phyloP scores from a whole-genome alignment of 768 basidiomycete species.

The Lactarius psammicola region DNA sequence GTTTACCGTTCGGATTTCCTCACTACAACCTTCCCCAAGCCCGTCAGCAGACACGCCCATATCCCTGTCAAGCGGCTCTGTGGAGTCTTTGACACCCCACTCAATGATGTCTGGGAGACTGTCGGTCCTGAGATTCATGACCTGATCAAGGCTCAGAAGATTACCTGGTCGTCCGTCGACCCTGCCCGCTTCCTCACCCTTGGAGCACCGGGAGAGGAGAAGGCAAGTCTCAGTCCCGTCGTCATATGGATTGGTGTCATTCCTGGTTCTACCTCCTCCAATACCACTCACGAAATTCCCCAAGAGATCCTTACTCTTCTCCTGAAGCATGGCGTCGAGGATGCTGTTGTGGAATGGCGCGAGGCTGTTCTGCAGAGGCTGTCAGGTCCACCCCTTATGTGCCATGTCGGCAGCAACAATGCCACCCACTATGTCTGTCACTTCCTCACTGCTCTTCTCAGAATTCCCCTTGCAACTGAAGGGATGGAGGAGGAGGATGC shows the following conservation, averaged over 20 bases:
- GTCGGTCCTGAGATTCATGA: slow-evolving; percentile 18
- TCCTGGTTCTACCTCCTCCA: slow-evolving; percentile 15
- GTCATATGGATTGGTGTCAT: slow-evolving; percentile 17
- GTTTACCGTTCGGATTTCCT: slow-evolving; percentile 9
- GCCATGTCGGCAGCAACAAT: too few species aligned
- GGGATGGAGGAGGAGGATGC: too few species aligned
- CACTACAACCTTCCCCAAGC: slow-evolving; percentile 13
- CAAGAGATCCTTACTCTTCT: slow-evolving; percentile 17
- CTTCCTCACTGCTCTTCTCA: too few species aligned
- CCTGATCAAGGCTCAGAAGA: slow-evolving; percentile 10
- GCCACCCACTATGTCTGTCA: too few species aligned
- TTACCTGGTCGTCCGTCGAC: slow-evolving; percentile 9
- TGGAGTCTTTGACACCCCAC: slow-evolving; percentile 17
- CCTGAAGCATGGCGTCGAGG: slow-evolving; percentile 4
- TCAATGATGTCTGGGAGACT: slow-evolving; percentile 17
- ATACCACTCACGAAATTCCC: slow-evolving; percentile 18
- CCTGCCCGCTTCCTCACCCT: slow-evolving; percentile 20
- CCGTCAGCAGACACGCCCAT: slow-evolving; percentile 6
- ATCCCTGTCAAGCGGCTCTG: slow-evolving; percentile 10
- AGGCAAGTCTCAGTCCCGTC: slow-evolving; percentile 17
- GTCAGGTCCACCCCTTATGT: too few species aligned
- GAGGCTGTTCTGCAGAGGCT: slow-evolving; percentile 16
- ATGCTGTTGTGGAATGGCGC: slow-evolving; percentile 19
- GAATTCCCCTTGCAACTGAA: too few species aligned
- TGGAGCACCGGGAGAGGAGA: slow-evolving; percentile 4